These are phyloP conservation scores for Apiospora phragmitis DNA, from an alignment of 2,329 filamentous ascomycete species.

Conservation along the genomic window DNA sequence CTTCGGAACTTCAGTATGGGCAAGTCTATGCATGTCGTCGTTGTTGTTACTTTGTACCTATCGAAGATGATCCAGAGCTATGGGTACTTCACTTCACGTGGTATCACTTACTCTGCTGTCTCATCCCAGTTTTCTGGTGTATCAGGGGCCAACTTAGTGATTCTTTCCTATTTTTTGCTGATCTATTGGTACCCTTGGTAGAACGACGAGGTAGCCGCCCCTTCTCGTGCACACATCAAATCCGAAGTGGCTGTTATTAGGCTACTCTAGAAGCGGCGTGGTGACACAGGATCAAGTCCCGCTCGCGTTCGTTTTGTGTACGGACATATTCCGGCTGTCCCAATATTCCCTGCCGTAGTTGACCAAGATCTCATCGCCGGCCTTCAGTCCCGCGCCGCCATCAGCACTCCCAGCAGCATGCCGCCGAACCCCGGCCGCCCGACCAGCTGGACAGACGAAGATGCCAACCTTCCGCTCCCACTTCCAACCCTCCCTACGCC, in stretches of 20 bases:
- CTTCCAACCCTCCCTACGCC: constrained; percentile 1
- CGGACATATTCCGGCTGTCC: constrained; percentile 1
- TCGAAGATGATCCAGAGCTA: no score
- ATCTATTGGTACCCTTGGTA: background rate
- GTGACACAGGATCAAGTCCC: background rate
- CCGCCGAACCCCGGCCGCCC: background rate
- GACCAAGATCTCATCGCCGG: background rate
- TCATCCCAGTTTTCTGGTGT: no score
- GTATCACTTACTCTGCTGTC: no score
- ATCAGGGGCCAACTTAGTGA: no score
- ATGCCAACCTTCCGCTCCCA: constrained; percentile 8
- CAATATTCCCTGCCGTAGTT: constrained; percentile 7
- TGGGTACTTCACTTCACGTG: no score
- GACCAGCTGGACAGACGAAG: background rate
- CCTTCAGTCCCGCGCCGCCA: background rate
- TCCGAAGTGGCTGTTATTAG: background rate
- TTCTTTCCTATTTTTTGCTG: no score
- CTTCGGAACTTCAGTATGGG: no score
- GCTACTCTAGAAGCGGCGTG: background rate
- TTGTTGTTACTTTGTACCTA: no score
- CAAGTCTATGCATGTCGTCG: no score
- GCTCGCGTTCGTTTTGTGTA: background rate
- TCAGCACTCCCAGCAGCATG: background rate
- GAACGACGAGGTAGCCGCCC: background rate
- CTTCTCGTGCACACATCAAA: background rate